Evolutionary conservation across 2,329 filamentous ascomycete genomes (phyloP).

Genomic region (Diaporthe sp.): DNA sequence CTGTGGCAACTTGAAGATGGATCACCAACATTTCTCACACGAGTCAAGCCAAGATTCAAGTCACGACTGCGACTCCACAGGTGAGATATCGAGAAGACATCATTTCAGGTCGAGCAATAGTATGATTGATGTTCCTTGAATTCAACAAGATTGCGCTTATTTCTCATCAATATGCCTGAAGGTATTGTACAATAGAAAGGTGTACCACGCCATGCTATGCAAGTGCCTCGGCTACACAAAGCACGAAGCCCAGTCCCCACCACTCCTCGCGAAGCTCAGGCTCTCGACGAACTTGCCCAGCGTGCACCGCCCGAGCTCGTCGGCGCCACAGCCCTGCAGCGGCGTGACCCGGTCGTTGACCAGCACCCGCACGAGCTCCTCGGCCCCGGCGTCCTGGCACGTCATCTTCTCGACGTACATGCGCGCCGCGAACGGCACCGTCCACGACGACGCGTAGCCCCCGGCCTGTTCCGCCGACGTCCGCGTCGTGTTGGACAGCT

Average conservation of each 20-base stretch:
- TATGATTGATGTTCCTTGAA: neutral
- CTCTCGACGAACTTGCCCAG: constrained; percentile 79
- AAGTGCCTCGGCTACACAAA: constrained; percentile 48
- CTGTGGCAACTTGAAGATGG: neutral
- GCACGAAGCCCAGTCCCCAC: constrained; percentile 81
- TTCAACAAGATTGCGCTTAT: neutral
- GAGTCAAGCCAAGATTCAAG: neutral
- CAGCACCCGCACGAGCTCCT: constrained; percentile 83
- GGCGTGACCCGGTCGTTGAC: constrained; percentile 87
- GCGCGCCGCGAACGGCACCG: constrained; percentile 84
- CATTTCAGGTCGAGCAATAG: neutral
- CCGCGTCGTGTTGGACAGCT: constrained; percentile 64
- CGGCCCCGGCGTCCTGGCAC: constrained; percentile 62
- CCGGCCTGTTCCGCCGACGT: constrained; percentile 64
- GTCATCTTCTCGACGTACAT: constrained; percentile 91
- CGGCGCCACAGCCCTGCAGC: constrained; percentile 77
- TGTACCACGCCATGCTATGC: neutral
- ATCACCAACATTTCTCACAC: neutral
- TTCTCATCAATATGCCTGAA: neutral
- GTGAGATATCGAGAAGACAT: neutral
- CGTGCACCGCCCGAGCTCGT: constrained; percentile 78
- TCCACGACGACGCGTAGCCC: constrained; percentile 82
- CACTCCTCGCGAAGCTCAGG: constrained; percentile 77
- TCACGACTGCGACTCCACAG: neutral
- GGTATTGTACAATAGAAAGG: constrained; percentile 4